A percentile compares a stretch with the other conserved stretches of the same genome.
These are phyloP conservation scores for Fusarium verticillioides DNA, from an alignment of 2,329 filamentous ascomycete species.

Conservation along the genomic window DNA sequence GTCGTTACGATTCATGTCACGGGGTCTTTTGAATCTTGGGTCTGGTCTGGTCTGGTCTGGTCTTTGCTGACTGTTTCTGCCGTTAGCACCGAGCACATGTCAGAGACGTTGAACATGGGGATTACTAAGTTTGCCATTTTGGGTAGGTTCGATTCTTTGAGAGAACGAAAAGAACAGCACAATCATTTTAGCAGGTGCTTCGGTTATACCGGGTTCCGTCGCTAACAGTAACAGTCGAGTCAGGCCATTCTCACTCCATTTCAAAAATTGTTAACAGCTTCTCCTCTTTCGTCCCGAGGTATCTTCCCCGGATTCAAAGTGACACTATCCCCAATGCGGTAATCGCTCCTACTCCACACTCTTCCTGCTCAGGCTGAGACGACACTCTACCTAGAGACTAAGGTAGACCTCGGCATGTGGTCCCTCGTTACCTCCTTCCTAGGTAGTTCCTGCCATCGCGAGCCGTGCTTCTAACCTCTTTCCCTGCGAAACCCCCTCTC, in stretches of 20 bases:
- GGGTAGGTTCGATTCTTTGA: neutral
- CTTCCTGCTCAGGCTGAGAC: slow-evolving; percentile 8
- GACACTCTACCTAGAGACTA: slow-evolving; percentile 19
- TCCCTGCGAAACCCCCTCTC: slow-evolving; percentile 22
- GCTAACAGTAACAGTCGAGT: neutral
- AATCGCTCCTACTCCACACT: slow-evolving; percentile 17
- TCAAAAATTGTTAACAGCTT: slow-evolving; percentile 9
- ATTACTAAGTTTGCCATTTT: neutral
- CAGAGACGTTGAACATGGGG: neutral
- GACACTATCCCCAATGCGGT: slow-evolving; percentile 30
- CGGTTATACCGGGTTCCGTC: neutral
- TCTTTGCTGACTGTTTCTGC: slow-evolving; percentile 2
- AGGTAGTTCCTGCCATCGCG: slow-evolving; percentile 5
- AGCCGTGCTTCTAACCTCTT: slow-evolving; percentile 12
- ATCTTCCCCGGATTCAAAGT: slow-evolving; percentile 43
- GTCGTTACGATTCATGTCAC: slow-evolving; percentile 28
- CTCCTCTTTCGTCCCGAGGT: slow-evolving; percentile 39
- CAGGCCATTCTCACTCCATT: neutral
- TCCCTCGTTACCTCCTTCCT: neutral
- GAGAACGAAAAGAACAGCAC: neutral
- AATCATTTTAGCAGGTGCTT: neutral
- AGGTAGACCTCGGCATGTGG: slow-evolving; percentile 41
- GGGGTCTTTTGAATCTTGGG: slow-evolving; percentile 4
- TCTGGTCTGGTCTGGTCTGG: neutral
- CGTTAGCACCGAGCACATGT: slow-evolving; percentile 35